Conservation (phyloP, 192 early-diverging fungal genomes). For the Endogone sp. region DNA sequence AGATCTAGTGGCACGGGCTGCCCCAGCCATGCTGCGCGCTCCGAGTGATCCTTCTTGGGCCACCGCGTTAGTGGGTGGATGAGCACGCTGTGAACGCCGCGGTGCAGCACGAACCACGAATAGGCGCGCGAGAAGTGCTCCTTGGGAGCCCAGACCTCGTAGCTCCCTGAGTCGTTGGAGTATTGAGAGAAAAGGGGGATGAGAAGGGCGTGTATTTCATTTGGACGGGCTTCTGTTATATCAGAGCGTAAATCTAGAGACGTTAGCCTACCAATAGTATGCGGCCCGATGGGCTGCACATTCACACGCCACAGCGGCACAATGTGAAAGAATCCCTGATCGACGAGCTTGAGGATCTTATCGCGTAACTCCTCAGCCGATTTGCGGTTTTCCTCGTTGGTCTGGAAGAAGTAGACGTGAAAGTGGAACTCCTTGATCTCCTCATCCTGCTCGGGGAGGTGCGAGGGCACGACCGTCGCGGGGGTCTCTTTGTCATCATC, state of each 20-base stretch:
- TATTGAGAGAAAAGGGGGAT: conserved; percentile 1
- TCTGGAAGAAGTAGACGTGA: conserved; percentile 61
- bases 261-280: conserved; percentile 42
- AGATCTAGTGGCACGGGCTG: conserved; percentile 45
- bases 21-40: conserved; percentile 57
- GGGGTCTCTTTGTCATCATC: background rate
- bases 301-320: conserved; percentile 45
- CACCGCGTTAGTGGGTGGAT: conserved; percentile 59
- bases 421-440: conserved; percentile 68
- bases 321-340: conserved; percentile 48
- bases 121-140: conserved; percentile 57
- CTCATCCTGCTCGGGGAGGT: conserved; percentile 27
- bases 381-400: conserved; percentile 32
- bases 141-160: conserved; percentile 62
- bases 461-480: background rate
- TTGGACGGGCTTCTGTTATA: background rate
- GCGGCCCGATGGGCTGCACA: conserved; percentile 47
- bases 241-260: background rate
- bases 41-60: conserved; percentile 50
- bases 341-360: conserved; percentile 35
- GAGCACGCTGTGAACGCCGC: conserved; percentile 44
- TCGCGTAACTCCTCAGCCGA: conserved; percentile 33
- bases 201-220: background rate
- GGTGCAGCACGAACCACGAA: conserved; percentile 48
- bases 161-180: conserved; percentile 30